Base-by-base conservation (phyloP, 2,329 filamentous ascomycete species). In the Paramyrothecium sp. region DNA sequence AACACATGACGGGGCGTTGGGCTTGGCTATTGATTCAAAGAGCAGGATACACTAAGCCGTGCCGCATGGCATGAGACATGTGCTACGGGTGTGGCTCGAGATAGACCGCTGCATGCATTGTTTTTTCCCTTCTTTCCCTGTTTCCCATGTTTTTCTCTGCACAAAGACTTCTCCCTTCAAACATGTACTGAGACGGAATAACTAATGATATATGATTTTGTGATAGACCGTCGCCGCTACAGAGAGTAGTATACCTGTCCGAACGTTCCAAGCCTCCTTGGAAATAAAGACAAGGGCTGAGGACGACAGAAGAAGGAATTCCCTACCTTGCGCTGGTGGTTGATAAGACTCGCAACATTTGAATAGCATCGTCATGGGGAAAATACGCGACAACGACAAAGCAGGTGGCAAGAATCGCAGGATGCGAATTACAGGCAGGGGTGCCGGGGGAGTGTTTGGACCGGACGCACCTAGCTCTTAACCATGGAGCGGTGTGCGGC, bases 171-270 rank as follows among this genome's bases (percentile, higher is more conserved):
- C 16, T 16, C 16, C 33, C 16, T 8, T 16, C 33, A 38, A 12
- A 11, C 12, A 52, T 52, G 64, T 67, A 63, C 62, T 63, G 63
- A 61, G 67, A 69, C 62, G 61, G 62, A 34, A 63, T 71, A 67
- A 72, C 77, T 79, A 76, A 79, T 75, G 67, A 65, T 61, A 67
- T 63, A 69, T 65, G 59, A 58, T n/a, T 65, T 65, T 73, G 69
- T 74, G 71, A 73, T 71, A 80, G 77, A 79, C 65, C 73, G 67
- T 61, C 74, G 72, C 62, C 77, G 71, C 68, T 63, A 67, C 60
- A 66, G 57, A 66, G 64, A 59, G 55, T 61, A 22, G 52, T 59
- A 52, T 56, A 51, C 38, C 54, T 49, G 58, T 54, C 50, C 55
- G 47, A 16, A 38, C 33, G 33, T 38, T 16, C 33, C 33, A 38